Evolutionary conservation across 2,329 filamentous ascomycete genomes (phyloP), one percentile per base, ranked within the genome.

Genomic region (Cladosporium sp.): DNA sequence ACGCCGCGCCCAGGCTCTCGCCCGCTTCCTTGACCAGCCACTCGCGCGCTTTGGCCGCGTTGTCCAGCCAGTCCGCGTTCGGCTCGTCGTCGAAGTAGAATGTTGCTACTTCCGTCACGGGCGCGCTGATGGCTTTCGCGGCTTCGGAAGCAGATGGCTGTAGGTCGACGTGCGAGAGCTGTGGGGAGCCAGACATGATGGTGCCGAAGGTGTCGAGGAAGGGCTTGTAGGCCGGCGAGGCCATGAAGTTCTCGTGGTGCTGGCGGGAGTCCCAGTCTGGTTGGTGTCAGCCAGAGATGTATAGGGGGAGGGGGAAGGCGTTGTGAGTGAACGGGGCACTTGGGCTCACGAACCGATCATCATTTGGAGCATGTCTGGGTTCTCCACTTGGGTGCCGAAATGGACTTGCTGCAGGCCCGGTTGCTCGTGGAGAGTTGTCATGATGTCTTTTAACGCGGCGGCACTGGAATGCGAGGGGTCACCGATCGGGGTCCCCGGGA

Each of bases 101-200:
- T 0, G 67, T 68, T 9, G 71, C 65, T 32, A 79, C 63, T 59
- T 82, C 79, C 1, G 77, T 79, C 2, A 78, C 66, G 2, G 77
- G 75, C 1, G 71, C 70, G 0, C 66, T 63, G 11, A 68, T 57
- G 13, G 66, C 59, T 22, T 54, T 51, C 8, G 37, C 14, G 7
- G 63, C 37, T 1, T 54, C 56, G 3, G 31, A 18, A 2, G 45
- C 56, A 2, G 58, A 38, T 2, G 63, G 57, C 35, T 60, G 32
- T 41, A 74, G 59, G 11, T 65, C 59, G 51, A 65, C 61, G 60
- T 76, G 73, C 46, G 63, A 58, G 14, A 74, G 56, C 1, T 38
- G 37, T 1, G 65, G 61, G 2, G 55, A 37, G 9, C 59, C 64
- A 41, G 54, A 58, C 19, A 70, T 51, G 22, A 74, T 58, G 2